Conservation (phyloP, 176 grass and related monocot genomes). For the Musa itinerans region DNA sequence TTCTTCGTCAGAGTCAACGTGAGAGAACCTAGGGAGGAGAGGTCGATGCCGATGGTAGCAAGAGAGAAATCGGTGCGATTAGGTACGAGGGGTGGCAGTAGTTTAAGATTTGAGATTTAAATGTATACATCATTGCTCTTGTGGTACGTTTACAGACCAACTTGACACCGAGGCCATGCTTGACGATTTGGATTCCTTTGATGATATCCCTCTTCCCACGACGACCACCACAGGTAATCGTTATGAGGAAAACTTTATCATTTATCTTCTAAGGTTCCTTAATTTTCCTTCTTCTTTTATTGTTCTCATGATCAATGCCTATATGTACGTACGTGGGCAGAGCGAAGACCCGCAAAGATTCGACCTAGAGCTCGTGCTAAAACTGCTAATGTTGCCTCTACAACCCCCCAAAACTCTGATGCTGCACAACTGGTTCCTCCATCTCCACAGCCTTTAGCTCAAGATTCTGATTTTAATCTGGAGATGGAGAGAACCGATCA, state of each 20-base stretch:
- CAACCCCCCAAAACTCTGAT: neutral
- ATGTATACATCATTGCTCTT: too few relatives aligned
- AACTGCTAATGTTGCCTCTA: neutral
- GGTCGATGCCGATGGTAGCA: too few relatives aligned
- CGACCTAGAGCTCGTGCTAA: neutral
- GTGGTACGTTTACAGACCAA: too few relatives aligned
- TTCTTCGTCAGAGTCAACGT: too few relatives aligned
- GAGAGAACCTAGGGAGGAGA: too few relatives aligned
- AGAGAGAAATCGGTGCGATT: too few relatives aligned
- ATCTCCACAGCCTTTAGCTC: neutral
- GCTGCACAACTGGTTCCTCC: neutral
- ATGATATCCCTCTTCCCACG: slow-evolving; percentile 4
- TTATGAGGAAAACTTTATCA: neutral
- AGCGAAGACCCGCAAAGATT: neutral
- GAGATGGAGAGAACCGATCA: neutral
- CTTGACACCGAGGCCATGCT: neutral
- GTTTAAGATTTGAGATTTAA: too few relatives aligned
- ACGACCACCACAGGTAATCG: neutral
- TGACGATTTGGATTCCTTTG: neutral
- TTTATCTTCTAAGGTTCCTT: neutral
- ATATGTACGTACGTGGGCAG: neutral
- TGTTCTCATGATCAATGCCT: too few relatives aligned
- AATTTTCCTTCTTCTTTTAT: neutral
- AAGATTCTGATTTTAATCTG: neutral
- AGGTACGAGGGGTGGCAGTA: too few relatives aligned